Evolutionary conservation across 2,329 filamentous ascomycete species (phyloP).

Genomic region (Botrytis galanthina): DNA sequence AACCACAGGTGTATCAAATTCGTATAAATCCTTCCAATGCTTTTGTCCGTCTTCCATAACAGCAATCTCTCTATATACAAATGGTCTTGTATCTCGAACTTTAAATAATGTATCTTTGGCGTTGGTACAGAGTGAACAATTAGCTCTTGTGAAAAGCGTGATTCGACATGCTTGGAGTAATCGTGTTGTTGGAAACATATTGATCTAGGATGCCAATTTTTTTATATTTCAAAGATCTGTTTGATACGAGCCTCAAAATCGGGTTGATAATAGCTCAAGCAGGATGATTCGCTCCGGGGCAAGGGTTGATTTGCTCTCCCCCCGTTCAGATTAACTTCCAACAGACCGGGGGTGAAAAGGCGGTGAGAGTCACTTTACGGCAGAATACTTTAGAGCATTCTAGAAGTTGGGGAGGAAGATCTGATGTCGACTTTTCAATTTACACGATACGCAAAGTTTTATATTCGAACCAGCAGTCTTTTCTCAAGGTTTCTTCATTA

Average conservation of each 20-base stretch:
- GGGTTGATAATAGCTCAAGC: background rate
- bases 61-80: slow-evolving; percentile 67
- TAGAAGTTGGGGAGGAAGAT: slow-evolving; percentile 11
- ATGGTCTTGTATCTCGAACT: slow-evolving; percentile 65
- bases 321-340: background rate
- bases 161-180: slow-evolving; percentile 58
- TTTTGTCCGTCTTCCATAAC: slow-evolving; percentile 62
- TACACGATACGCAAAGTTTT: background rate
- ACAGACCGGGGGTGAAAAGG: background rate
- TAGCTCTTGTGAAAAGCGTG: slow-evolving; percentile 71
- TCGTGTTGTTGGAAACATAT: slow-evolving; percentile 52
- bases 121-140: slow-evolving; percentile 68
- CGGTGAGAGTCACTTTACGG: background rate
- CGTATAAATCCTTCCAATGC: slow-evolving; percentile 70
- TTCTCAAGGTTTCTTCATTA: background rate
- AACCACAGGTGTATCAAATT: slow-evolving; percentile 80
- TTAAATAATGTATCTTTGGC: slow-evolving; percentile 66
- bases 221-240: background rate
- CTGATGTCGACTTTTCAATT: background rate
- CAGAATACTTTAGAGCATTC: slow-evolving; percentile 19
- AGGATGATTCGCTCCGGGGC: background rate
- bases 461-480: background rate
- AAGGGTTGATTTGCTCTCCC: background rate
- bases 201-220: background rate
- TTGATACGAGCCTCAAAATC: background rate